Evolutionary conservation across 345 rosid genomes (phyloP).

Genomic region (Salix brachista): DNA sequence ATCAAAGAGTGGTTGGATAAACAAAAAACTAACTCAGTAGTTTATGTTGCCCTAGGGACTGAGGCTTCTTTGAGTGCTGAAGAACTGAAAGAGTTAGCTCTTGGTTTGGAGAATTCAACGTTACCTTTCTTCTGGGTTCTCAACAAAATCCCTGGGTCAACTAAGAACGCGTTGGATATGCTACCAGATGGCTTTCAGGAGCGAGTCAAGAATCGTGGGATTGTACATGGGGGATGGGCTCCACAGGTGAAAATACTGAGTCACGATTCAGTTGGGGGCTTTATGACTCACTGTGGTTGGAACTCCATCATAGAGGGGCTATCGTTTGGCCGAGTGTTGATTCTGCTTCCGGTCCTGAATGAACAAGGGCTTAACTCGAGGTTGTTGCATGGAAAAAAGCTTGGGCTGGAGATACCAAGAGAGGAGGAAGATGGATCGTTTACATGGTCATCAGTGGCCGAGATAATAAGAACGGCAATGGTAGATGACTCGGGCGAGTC

Average conservation of each 20-base stretch:
- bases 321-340: neutral
- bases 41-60: constrained; percentile 47
- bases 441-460: constrained; percentile 13
- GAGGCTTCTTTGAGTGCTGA: constrained; percentile 31
- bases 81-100: constrained; percentile 36
- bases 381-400: constrained; percentile 14
- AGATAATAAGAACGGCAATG: neutral
- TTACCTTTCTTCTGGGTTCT: constrained; percentile 48
- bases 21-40: constrained; percentile 33
- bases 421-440: constrained; percentile 16
- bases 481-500: neutral
- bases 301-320: constrained; percentile 22
- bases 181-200: constrained; percentile 16
- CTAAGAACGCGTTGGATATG: constrained; percentile 8
- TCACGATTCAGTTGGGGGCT: constrained; percentile 22
- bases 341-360: constrained; percentile 18
- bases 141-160: constrained; percentile 8
- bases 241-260: constrained; percentile 26
- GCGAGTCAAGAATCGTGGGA: constrained; percentile 7
- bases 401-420: constrained; percentile 23
- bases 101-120: constrained; percentile 44
- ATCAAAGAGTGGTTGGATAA: constrained; percentile 40
- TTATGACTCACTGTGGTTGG: constrained; percentile 28
- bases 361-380: constrained; percentile 29
- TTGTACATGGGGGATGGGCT: constrained; percentile 5